Evolutionary conservation across 257 asterid species (phyloP).

Genomic region (Coffea canephora): DNA sequence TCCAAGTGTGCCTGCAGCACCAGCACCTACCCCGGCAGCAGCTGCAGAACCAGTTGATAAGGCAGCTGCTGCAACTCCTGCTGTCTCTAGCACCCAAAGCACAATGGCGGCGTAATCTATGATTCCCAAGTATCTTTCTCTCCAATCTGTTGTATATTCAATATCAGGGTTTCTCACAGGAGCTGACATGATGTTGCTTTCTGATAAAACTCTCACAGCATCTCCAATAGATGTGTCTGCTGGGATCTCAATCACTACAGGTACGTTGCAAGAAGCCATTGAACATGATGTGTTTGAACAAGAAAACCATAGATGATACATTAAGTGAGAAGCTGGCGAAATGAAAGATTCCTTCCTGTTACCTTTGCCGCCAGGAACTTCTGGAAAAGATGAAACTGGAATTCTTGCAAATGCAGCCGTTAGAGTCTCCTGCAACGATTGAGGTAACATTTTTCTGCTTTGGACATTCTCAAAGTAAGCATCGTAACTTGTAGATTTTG

Average conservation of each 20-base stretch:
- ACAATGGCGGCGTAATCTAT: constrained; percentile 80
- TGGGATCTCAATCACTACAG: constrained; percentile 67
- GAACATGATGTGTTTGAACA: background rate
- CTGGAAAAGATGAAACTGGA: constrained; percentile 77
- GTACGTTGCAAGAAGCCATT: background rate
- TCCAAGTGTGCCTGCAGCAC: constrained; percentile 78
- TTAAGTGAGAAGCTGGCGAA: background rate
- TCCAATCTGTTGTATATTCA: constrained; percentile 52
- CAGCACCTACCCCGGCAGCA: constrained; percentile 78
- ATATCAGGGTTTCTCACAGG: constrained; percentile 63
- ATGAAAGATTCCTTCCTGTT: background rate
- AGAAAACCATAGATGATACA: background rate
- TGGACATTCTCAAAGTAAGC: constrained; percentile 77
- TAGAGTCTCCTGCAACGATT: constrained; percentile 54
- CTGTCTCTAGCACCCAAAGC: constrained; percentile 83
- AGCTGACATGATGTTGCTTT: constrained; percentile 79
- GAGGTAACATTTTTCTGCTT: constrained; percentile 59
- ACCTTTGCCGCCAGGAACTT: constrained; percentile 90
- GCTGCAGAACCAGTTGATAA: constrained; percentile 72
- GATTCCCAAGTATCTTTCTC: constrained; percentile 65
- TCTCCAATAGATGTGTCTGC: constrained; percentile 63
- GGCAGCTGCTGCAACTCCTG: constrained; percentile 80
- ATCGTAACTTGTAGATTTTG: constrained; percentile 44
- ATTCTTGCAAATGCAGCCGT: constrained; percentile 64
- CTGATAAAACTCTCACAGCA: constrained; percentile 70